Evolutionary conservation across 1,284 basidiomycete species (phyloP), one percentile per base, ranked within the genome.

Genomic region (Mycosarcoma mackinlayi): DNA sequence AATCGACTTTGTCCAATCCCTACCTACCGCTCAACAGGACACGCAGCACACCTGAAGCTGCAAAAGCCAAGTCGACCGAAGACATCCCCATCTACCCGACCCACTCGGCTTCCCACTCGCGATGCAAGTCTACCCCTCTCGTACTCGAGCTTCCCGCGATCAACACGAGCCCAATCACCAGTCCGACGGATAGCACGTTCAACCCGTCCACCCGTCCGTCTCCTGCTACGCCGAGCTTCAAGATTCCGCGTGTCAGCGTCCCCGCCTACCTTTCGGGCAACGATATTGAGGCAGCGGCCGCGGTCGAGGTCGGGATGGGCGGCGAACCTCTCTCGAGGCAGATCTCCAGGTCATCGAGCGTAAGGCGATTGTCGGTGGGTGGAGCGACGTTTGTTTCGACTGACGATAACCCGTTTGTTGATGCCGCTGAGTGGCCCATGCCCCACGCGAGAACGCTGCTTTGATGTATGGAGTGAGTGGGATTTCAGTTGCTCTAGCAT

Each of bases 361-460:
- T 27, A 6, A 25, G 39, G 13, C 23, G 38, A 21, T 5, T 21
- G 3, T 52, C 61, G 1, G 46, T 27, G 16, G 51, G 47, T 1
- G 52, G 21, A 0, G 52, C 33, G 10, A 59, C 63, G 18, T 42
- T 51, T 11, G 42, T 59, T 3, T 54, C 50, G 21, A 19, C 51
- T 0, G 61, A 64, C 11, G 56, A 55, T 18, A 47, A 59, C 27
- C 56, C 63, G 10, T 66, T 59, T 38, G 56, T 55, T 11, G 63
- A 66, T 21, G 56, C 63, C 34, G 34, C 28, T 1, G 51, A 66
- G 55, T 47, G 34, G 27, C 13, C n/a, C 14, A 9, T 24, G 3
- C 14, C 11, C 16, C 37, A 31, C 4, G 37, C 6, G 4, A 31
- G 28, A n/a, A 27, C 23, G n/a, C 23, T 37, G 13, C n/a, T n/a